These are phyloP conservation scores for Hortaea sp. DNA, from an alignment of 2,329 filamentous ascomycete genomes.

Conservation along the genomic window DNA sequence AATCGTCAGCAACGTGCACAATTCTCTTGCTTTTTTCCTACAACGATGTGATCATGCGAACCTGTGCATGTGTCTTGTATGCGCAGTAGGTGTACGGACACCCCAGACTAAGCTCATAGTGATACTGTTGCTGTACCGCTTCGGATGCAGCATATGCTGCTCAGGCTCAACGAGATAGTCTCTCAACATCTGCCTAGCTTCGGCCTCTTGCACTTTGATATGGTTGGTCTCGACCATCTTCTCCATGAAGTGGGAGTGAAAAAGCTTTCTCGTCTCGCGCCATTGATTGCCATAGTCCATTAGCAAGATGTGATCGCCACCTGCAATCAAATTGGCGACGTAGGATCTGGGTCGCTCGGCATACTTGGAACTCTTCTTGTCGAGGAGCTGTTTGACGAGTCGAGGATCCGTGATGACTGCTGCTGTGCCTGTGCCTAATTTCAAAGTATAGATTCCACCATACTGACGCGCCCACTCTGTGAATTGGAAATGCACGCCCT, in stretches of 20 bases:
- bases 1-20: no score
- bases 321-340: slow-evolving; percentile 35
- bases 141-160: slow-evolving; percentile 38
- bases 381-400: slow-evolving; percentile 34
- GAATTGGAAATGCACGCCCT: slow-evolving; percentile 22
- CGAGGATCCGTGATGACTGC: slow-evolving; percentile 33
- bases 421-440: slow-evolving; percentile 31
- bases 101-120: slow-evolving; percentile 31
- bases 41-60: neutral
- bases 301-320: slow-evolving; percentile 38
- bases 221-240: slow-evolving; percentile 35
- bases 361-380: slow-evolving; percentile 36
- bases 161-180: slow-evolving; percentile 35
- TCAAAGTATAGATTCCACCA: slow-evolving; percentile 24
- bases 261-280: slow-evolving; percentile 36
- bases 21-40: no score
- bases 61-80: slow-evolving; percentile 13
- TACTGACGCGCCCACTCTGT: slow-evolving; percentile 20
- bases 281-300: slow-evolving; percentile 39
- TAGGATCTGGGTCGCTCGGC: slow-evolving; percentile 29
- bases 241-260: slow-evolving; percentile 36
- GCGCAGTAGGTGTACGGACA: slow-evolving; percentile 16
- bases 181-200: slow-evolving; percentile 37
- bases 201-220: slow-evolving; percentile 35
- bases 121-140: slow-evolving; percentile 41